Percentiles rank a stretch among this genome's conserved stretches.
These are phyloP conservation scores for Jatropha curcas DNA, from an alignment of 345 rosid genomes.

Conservation along the genomic window DNA sequence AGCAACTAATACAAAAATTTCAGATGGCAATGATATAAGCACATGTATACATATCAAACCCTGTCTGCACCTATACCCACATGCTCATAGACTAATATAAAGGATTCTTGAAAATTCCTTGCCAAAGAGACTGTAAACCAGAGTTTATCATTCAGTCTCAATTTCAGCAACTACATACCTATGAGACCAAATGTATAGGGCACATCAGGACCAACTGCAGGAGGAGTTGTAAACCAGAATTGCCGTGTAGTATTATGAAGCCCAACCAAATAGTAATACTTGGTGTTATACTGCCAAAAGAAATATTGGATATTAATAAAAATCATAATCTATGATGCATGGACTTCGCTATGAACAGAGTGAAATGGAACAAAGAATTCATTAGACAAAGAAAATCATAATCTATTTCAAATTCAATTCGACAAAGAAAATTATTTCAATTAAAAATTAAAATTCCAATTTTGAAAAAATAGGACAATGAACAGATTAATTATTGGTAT, in stretches of 20 bases:
- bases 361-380: too few relatives aligned
- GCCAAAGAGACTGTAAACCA: too few relatives aligned
- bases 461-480: not conserved
- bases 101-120: too few relatives aligned
- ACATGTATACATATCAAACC: too few relatives aligned
- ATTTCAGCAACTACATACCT: conserved; percentile 33
- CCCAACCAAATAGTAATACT: conserved; percentile 57
- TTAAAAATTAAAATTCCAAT: not conserved
- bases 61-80: too few relatives aligned
- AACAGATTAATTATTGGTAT: not conserved
- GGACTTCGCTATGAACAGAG: too few relatives aligned
- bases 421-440: not conserved
- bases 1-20: too few relatives aligned
- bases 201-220: conserved; percentile 61
- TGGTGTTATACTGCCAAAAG: conserved; percentile 42
- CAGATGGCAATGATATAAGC: too few relatives aligned
- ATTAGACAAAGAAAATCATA: too few relatives aligned
- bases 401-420: not conserved
- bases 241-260: conserved; percentile 38
- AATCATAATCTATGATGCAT: not conserved
- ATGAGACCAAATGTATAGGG: conserved; percentile 69
- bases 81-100: too few relatives aligned
- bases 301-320: not conserved
- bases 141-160: too few relatives aligned
- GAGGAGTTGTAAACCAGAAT: conserved; percentile 60